These are phyloP conservation scores for Bruguiera hainesii DNA, from an alignment of 441 rosid genomes.

Conservation along the genomic window DNA sequence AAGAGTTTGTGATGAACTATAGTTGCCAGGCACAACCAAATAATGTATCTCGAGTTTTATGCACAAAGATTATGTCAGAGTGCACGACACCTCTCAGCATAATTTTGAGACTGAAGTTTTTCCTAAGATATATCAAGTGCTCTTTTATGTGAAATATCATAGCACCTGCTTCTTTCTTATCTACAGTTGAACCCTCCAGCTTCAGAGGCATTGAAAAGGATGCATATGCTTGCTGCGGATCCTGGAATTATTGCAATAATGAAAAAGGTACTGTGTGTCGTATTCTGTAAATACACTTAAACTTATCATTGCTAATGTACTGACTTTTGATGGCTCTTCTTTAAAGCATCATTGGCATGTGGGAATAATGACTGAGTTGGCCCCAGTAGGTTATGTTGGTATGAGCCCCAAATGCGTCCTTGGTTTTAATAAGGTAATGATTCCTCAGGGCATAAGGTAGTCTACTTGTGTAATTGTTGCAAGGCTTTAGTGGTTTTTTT, in stretches of 20 bases:
- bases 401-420: slow-evolving; percentile 81
- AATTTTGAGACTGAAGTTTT: no score
- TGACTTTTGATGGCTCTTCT: slow-evolving; percentile 18
- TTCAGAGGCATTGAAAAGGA: slow-evolving; percentile 80
- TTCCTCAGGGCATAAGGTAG: slow-evolving; percentile 7
- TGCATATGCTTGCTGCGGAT: slow-evolving; percentile 97
- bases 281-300: slow-evolving; percentile 14
- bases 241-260: slow-evolving; percentile 91
- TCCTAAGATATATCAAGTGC: no score
- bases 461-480: not conserved
- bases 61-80: no score
- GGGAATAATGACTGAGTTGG: slow-evolving; percentile 93
- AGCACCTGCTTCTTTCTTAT: slow-evolving; percentile 7
- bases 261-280: slow-evolving; percentile 60
- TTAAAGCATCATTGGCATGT: slow-evolving; percentile 85
- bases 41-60: no score
- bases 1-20: no score
- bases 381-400: slow-evolving; percentile 98
- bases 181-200: slow-evolving; percentile 79
- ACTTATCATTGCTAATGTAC: slow-evolving; percentile 11
- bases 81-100: no score
- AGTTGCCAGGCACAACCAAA: no score
- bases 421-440: slow-evolving; percentile 81
- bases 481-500: not conserved
- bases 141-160: no score